Evolutionary conservation across 306 rosid genomes (phyloP), one percentile per base, ranked within the genome.

Genomic region (Cicer bijugum): DNA sequence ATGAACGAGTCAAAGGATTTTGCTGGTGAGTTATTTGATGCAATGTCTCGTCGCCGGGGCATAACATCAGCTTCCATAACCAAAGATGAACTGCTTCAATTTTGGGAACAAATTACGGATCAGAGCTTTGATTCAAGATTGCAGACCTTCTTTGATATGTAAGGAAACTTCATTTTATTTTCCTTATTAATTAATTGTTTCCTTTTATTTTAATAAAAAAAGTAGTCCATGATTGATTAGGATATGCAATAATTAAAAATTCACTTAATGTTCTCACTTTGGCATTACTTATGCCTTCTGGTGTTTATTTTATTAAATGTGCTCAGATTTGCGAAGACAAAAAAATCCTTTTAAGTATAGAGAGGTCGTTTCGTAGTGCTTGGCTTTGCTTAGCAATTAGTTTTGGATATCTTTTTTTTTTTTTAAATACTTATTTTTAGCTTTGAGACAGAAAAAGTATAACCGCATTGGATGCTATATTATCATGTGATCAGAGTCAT

Each of bases 91-190:
- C 45, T 93, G 44, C 88, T 79, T 1, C 92, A 81, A 75, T 93
- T 91, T 28, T 93, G 97, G 98, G 98, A 91, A 38, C 97, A 93
- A 45, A 91, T 93, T 63, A 69, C 90, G 0, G 97, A 93, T 67
- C 85, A 83, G 59, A 91, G 96, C 77, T 93, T 93, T 69, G 96
- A 93, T 71, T 86, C 98, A 5, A 89, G 94, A 79, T 88, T 93
- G 0, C 98, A 91, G 73, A 93, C 96, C 12, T 93, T 93, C 86
- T 93, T 93, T 76, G 97, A 91, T 73, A 93, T 93, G 98, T 93
- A 79, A 76, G 93, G 77, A 78, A 88, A n/a, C 4, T 16, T 12
- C 2, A 5, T 20, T 38, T 45, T 9, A 0, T 17, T 56, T 63
- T 52, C 0, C 0, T 4, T 6, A 3, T n/a, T 12, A 5, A 38